phyloP scores from a whole-genome alignment of 2,329 filamentous ascomycete species.

The Sporothrix sp. region DNA sequence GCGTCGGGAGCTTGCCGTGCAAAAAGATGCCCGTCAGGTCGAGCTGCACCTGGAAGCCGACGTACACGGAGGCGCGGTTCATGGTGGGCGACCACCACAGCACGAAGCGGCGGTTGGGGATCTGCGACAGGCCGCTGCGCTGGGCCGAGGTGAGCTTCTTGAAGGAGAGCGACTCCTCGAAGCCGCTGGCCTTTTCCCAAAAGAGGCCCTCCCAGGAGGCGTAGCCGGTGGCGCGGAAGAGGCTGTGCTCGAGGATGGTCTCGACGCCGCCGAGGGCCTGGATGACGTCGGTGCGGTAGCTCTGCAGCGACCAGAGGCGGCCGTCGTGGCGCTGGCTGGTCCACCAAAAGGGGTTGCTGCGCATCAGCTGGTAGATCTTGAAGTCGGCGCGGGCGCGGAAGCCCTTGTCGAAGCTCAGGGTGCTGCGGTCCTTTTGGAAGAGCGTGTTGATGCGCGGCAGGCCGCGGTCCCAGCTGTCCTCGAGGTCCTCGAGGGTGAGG shows the following conservation, averaged over 20 bases:
- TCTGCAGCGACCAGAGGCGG: slow-evolving; percentile 94
- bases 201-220: slow-evolving; percentile 95
- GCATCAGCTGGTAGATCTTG: slow-evolving; percentile 98
- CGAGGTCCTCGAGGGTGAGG: slow-evolving; percentile 87
- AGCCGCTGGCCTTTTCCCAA: slow-evolving; percentile 55
- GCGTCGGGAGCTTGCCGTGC: slow-evolving; percentile 94
- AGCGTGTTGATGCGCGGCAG: slow-evolving; percentile 95
- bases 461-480: slow-evolving; percentile 97
- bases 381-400: slow-evolving; percentile 94
- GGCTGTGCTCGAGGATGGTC: slow-evolving; percentile 90
- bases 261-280: slow-evolving; percentile 94
- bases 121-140: slow-evolving; percentile 92
- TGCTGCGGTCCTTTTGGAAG: slow-evolving; percentile 97
- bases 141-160: slow-evolving; percentile 98
- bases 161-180: slow-evolving; percentile 76
- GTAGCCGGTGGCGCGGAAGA: slow-evolving; percentile 96
- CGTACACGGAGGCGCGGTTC: slow-evolving; percentile 93
- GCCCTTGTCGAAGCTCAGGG: slow-evolving; percentile 94
- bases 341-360: slow-evolving; percentile 99
- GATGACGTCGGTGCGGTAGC: slow-evolving; percentile 83
- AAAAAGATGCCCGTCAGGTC: slow-evolving; percentile 98
- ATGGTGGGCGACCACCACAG: slow-evolving; percentile 93
- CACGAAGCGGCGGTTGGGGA: slow-evolving; percentile 96
- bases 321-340: slow-evolving; percentile 95
- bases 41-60: slow-evolving; percentile 97